Evolutionary conservation across 495 filamentous ascomycete species (phyloP).

Genomic region (Xylaria telfairii): DNA sequence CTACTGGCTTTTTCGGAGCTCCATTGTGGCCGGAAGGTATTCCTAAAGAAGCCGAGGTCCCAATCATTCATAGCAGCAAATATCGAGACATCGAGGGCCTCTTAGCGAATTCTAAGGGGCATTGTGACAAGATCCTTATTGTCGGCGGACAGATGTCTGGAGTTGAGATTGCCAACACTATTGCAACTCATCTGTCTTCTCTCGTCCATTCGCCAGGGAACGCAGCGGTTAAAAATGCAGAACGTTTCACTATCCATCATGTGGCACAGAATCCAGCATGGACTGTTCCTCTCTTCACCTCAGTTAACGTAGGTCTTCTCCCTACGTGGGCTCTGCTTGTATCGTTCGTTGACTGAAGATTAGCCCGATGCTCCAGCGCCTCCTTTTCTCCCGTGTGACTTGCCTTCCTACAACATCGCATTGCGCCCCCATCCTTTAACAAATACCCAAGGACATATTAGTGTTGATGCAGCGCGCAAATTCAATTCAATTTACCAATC

Average conservation of each 20-base stretch:
- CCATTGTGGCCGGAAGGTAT: constrained; percentile 60
- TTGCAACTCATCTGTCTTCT: constrained; percentile 73
- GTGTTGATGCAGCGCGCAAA: constrained; percentile 56
- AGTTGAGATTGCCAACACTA: constrained; percentile 72
- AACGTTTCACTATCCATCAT: constrained; percentile 65
- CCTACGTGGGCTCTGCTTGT: background rate
- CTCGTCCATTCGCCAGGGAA: constrained; percentile 52
- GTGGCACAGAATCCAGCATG: constrained; percentile 74
- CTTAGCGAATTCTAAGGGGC: constrained; percentile 32
- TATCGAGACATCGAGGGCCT: constrained; percentile 52
- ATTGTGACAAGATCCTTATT: constrained; percentile 70
- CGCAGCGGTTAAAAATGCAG: constrained; percentile 38
- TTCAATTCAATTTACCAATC: constrained; percentile 60
- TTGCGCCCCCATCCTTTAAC: constrained; percentile 63
- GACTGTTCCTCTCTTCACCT: constrained; percentile 67
- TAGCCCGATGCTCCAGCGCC: constrained; percentile 53
- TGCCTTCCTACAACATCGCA: constrained; percentile 72
- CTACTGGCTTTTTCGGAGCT: constrained; percentile 76
- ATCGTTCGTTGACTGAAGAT: constrained; percentile 24
- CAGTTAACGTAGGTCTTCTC: constrained; percentile 51
- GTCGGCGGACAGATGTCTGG: constrained; percentile 87
- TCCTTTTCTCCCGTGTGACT: constrained; percentile 76
- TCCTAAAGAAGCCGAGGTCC: constrained; percentile 38
- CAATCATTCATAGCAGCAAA: constrained; percentile 67
- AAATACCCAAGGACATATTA: constrained; percentile 64